A percentile compares a stretch with the other conserved stretches of the same genome.
Evolutionary conservation across 176 grass and related monocot genomes (phyloP).

Genomic region (maize (Zea mays)): Zm-B73-REFERENCE-NAM-5.0 NC_050100.1:103870501-103871000

Average conservation of each 20-base stretch:
- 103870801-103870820: not conserved
- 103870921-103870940: not conserved
- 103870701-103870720: conserved; percentile 31
- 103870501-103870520: conserved; percentile 33
- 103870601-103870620: conserved; percentile 20
- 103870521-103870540: conserved; percentile 26
- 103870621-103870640: conserved; percentile 14
- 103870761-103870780: not conserved
- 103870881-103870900: not conserved
- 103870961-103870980: conserved; percentile 36
- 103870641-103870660: conserved; percentile 2
- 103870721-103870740: conserved; percentile 6
- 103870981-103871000: conserved; percentile 43
- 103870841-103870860: not conserved
- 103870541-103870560: conserved; percentile 35
- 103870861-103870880: not conserved
- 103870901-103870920: not conserved
- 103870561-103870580: conserved; percentile 10
- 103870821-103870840: not conserved
- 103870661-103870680: conserved; percentile 31
- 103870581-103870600: conserved; percentile 21
- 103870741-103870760: conserved; percentile 4
- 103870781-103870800: conserved; percentile 11
- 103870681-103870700: conserved; percentile 6
- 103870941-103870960: conserved; percentile 24